Conservation (phyloP, 2,329 filamentous ascomycete genomes). For the Lasiodiplodia theobromae region DNA sequence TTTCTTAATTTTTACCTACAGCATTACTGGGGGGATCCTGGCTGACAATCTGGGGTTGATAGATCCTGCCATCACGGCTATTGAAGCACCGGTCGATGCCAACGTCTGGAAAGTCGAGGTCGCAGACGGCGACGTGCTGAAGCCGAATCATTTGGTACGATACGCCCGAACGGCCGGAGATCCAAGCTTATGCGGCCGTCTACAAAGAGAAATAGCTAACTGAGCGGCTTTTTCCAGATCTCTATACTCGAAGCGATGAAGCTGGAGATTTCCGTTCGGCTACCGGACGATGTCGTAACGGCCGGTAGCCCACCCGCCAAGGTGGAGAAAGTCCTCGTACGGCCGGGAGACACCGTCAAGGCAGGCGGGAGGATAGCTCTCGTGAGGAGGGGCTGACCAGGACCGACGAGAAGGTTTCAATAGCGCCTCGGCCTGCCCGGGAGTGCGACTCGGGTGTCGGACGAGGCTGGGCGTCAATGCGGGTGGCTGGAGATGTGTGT, state of each 20-base stretch:
- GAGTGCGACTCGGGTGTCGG: not conserved
- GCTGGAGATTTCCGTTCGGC: slow-evolving; percentile 54
- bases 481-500: not conserved
- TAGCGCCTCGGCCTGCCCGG: not conserved
- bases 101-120: slow-evolving; percentile 56
- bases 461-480: slow-evolving; percentile 5
- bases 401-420: not conserved
- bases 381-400: slow-evolving; percentile 29
- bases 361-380: slow-evolving; percentile 46
- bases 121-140: slow-evolving; percentile 46
- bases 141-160: slow-evolving; percentile 41
- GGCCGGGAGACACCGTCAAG: slow-evolving; percentile 50
- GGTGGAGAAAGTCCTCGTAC: slow-evolving; percentile 52
- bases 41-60: slow-evolving; percentile 30
- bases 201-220: not conserved
- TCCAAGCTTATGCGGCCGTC: not conserved
- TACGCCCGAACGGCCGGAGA: not conserved
- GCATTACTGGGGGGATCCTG: not conserved
- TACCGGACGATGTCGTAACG: slow-evolving; percentile 41
- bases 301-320: slow-evolving; percentile 32
- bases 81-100: slow-evolving; percentile 54
- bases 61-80: slow-evolving; percentile 44
- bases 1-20: not conserved
- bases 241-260: slow-evolving; percentile 57
- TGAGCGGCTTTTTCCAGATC: slow-evolving; percentile 35